Base-by-base conservation (phyloP, 1,139 yeast genomes). In the Taphrina deformans region DNA sequence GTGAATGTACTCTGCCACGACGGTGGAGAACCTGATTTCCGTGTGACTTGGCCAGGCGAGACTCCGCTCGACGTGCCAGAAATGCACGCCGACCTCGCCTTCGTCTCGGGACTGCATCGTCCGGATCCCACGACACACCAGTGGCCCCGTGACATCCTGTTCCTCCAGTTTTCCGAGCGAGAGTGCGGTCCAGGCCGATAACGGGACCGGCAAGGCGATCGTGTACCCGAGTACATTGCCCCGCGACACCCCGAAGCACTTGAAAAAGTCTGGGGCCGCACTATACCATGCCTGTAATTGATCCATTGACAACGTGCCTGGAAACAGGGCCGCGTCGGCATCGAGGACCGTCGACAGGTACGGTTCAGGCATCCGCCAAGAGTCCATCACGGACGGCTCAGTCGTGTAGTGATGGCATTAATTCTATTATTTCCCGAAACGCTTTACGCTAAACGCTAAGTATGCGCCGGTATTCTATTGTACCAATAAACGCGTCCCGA, bases 51-150 rank as follows among this genome's bases (percentile, higher is more conserved):
- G 12, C 55, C 55, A 51, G n/a, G 4, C 9, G 9, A 4, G 7
- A 16, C 5, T 2, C 41, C 44, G 23, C 41, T 51, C 55, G 24
- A 51, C 55, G 44, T 51, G 55, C 55, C 55, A 51, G 26, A 51
- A 29, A 51, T 51, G 55, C n/a, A 27, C 2, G 1, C 53, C 53
- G 14, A 48, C 35, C 21, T 10, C 23, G 9, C 35, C 35, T 2
- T 48, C 35, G 26, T 26, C 35, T 1, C 45, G 18, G 18, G 18
- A 18, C 18, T n/a, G 5, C 23, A 2, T 2, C 16, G 21, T 3
- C 45, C 14, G 48, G 24, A 44, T 14, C 12, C n/a, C 48, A 44
- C 27, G 48, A 44, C 27, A 21, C 7, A 44, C 7, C 26, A 12
- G 29, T 12, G 26, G 9, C 3, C 12, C 50, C 1, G 12, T 12